Percentiles rank a stretch among this genome's conserved stretches.
These are phyloP conservation scores for Bruguiera hainesii DNA, from an alignment of 441 rosid species.

Conservation along the genomic window DNA sequence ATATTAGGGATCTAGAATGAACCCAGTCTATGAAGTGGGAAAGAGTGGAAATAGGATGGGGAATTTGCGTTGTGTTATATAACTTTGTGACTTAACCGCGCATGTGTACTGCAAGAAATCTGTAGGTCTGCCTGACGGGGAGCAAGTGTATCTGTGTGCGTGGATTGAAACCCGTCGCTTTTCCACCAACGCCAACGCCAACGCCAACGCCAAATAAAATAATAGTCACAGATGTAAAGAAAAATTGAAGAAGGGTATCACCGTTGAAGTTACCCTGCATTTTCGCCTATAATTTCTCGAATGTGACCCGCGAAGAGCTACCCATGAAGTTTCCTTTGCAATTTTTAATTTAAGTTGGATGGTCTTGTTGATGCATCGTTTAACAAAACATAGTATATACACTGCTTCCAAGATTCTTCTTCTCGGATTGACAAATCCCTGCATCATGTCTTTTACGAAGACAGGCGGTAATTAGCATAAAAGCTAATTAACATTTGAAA, in stretches of 20 bases:
- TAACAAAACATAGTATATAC: not conserved
- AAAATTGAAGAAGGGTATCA: not conserved
- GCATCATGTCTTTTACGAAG: slow-evolving; percentile 12
- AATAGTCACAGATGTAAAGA: not conserved
- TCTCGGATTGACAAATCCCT: slow-evolving; percentile 5
- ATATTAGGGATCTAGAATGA: too few species aligned
- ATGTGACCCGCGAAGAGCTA: slow-evolving; percentile 12
- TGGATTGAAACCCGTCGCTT: too few species aligned
- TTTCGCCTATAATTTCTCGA: slow-evolving; percentile 12
- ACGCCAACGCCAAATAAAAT: too few species aligned
- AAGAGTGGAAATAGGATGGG: too few species aligned
- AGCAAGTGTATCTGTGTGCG: not conserved
- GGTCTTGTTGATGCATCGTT: not conserved
- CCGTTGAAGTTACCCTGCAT: not conserved
- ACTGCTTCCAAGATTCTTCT: slow-evolving; percentile 21
- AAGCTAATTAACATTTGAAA: not conserved
- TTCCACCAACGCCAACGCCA: too few species aligned
- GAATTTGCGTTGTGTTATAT: too few species aligned
- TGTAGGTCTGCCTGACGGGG: slow-evolving; percentile 13
- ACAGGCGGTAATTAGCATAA: slow-evolving; percentile 4
- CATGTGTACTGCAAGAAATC: too few species aligned
- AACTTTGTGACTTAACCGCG: too few species aligned
- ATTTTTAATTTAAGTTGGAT: not conserved
- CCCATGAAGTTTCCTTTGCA: slow-evolving; percentile 25
- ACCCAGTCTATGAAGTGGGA: too few species aligned